Conservation (phyloP, 116 monocot genomes). For the Zostera marina region DNA sequence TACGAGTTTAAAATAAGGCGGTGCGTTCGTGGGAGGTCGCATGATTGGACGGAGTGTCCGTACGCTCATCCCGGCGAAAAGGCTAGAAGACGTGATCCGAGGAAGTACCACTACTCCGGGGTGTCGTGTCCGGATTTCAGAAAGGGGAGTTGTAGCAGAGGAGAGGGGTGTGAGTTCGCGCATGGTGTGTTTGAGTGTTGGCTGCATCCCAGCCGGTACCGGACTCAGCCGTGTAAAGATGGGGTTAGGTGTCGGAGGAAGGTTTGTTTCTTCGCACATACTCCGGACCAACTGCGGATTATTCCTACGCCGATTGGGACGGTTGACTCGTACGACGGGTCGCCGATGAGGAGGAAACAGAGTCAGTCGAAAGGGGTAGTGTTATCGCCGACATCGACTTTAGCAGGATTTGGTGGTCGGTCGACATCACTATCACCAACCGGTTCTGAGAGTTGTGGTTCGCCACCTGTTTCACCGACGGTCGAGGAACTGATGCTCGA, state of each 20-base stretch:
- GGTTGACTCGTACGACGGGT: not conserved
- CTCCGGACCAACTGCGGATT: not conserved
- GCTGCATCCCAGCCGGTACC: conserved; percentile 2
- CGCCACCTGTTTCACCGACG: not conserved
- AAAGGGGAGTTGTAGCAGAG: not conserved
- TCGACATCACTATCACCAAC: not conserved
- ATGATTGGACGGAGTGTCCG: conserved; percentile 4
- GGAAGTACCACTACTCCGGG: not conserved
- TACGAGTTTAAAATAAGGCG: conserved; percentile 1
- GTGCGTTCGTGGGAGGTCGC: not conserved
- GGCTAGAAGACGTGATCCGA: conserved; percentile 1
- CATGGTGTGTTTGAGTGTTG: conserved; percentile 4
- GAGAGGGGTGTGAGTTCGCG: conserved; percentile 1
- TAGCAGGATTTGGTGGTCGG: not conserved
- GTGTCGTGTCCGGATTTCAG: not conserved
- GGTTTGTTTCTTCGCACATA: conserved; percentile 6
- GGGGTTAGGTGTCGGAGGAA: not conserved
- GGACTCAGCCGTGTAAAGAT: conserved; percentile 5
- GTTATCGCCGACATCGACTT: not conserved
- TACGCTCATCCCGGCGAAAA: conserved; percentile 5
- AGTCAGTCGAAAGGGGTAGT: not conserved
- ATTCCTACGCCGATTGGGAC: not conserved
- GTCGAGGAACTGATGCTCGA: not conserved
- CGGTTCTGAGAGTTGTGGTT: not conserved
- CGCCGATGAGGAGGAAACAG: not conserved